Percentiles rank a stretch among this genome's conserved stretches.
Evolutionary conservation across 139 green algal genomes (phyloP).

Genomic region (Raphidocelis subcapitata): DNA sequence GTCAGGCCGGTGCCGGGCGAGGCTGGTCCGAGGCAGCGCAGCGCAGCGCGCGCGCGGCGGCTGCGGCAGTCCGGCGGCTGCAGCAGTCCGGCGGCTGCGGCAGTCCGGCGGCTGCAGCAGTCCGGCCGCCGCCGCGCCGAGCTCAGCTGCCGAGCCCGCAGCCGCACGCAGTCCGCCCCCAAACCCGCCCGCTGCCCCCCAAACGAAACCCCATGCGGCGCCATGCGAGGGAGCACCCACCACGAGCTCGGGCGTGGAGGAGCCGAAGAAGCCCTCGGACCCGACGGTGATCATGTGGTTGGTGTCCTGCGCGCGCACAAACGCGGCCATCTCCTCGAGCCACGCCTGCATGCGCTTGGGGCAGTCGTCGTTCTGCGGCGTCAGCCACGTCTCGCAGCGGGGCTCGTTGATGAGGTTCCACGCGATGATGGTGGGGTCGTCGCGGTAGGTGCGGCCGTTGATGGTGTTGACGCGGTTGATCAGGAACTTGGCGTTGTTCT

Average conservation of each 20-base stretch:
- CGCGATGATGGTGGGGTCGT: slow-evolving; percentile 75
- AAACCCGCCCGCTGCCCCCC: not conserved
- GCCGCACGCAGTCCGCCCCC: no score
- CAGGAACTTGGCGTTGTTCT: slow-evolving; percentile 53
- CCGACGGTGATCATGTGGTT: slow-evolving; percentile 70
- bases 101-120: no score
- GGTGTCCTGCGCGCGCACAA: slow-evolving; percentile 50
- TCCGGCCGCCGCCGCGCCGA: no score
- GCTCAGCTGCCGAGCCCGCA: no score
- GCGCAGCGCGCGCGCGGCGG: not conserved
- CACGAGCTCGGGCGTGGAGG: slow-evolving; percentile 12
- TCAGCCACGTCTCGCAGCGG: slow-evolving; percentile 48
- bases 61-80: no score
- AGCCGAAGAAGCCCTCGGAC: slow-evolving; percentile 61
- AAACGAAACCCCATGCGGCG: not conserved
- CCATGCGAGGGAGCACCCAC: no score
- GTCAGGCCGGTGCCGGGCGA: not conserved
- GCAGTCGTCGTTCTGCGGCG: slow-evolving; percentile 21
- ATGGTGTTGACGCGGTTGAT: slow-evolving; percentile 34
- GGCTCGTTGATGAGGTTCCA: slow-evolving; percentile 81
- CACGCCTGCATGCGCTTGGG: slow-evolving; percentile 39
- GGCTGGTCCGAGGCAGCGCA: not conserved
- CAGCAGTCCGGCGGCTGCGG: no score
- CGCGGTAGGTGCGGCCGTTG: slow-evolving; percentile 42
- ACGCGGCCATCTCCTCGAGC: slow-evolving; percentile 48